phyloP scores from a whole-genome alignment of 2,329 filamentous ascomycete genomes.

The Fusarium stilboides region DNA sequence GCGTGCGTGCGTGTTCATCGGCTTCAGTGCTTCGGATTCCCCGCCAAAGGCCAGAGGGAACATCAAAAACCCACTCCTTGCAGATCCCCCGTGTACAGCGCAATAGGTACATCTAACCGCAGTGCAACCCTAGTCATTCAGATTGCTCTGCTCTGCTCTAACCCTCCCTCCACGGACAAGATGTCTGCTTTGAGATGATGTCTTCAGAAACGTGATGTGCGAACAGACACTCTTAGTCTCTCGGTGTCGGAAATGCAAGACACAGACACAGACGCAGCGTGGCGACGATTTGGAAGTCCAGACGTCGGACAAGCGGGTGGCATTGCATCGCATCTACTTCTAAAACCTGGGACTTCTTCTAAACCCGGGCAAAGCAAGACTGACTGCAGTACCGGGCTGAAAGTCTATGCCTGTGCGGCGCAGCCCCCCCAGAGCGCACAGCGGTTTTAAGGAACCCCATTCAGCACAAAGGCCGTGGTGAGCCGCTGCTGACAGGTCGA shows the following conservation, averaged over 20 bases:
- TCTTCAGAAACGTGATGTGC: not conserved
- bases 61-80: conserved; percentile 11
- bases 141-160: not conserved
- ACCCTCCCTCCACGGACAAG: conserved; percentile 1
- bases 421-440: conserved; percentile 10
- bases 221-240: too few relatives aligned
- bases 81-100: conserved; percentile 24
- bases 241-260: not conserved
- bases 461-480: conserved; percentile 10
- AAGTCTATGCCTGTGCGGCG: conserved; percentile 27
- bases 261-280: not conserved
- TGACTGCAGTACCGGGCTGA: conserved; percentile 14
- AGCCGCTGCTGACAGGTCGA: conserved; percentile 30
- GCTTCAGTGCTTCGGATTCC: conserved; percentile 21
- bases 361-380: conserved; percentile 16
- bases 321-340: not conserved
- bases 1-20: not conserved
- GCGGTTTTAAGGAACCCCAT: conserved; percentile 16
- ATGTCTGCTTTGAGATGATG: conserved; percentile 6
- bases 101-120: conserved; percentile 1
- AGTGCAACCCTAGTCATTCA: not conserved
- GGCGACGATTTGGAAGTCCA: conserved; percentile 1
- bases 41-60: conserved; percentile 24
- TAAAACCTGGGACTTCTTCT: conserved; percentile 2
- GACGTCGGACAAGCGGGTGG: conserved; percentile 5